phyloP scores from a whole-genome alignment of 2,329 filamentous ascomycete species.

The Aureobasidium sp. region DNA sequence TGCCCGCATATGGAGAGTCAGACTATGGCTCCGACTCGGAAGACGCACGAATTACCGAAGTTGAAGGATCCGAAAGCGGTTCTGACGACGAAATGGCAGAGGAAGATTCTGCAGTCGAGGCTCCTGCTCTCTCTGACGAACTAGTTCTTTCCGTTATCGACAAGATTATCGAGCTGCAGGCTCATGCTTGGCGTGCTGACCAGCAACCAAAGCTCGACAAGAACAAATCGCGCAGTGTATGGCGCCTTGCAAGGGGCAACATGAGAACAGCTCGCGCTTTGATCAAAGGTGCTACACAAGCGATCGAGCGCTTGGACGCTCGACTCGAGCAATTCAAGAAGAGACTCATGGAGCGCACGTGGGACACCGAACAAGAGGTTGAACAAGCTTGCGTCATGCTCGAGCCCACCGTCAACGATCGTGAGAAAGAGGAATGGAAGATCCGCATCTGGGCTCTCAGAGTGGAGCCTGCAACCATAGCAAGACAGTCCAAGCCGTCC shows the following conservation, averaged over 20 bases:
- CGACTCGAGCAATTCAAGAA: conserved; percentile 49
- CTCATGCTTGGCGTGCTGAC: conserved; percentile 46
- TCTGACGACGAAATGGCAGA: conserved; percentile 32
- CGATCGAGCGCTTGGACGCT: conserved; percentile 35
- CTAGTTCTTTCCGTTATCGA: conserved; percentile 37
- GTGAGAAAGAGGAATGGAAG: conserved; percentile 43
- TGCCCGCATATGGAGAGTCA: conserved; percentile 45
- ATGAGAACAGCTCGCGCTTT: conserved; percentile 30
- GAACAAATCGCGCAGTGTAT: conserved; percentile 52
- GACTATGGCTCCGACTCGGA: conserved; percentile 15
- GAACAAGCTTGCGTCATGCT: conserved; percentile 48
- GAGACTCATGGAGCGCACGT: conserved; percentile 45
- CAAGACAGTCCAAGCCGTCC: not conserved
- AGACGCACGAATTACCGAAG: not conserved
- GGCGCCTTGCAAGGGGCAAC: conserved; percentile 46
- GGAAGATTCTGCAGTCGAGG: not conserved
- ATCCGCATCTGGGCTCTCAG: conserved; percentile 29
- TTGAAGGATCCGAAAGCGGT: conserved; percentile 21
- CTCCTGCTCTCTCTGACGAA: not conserved
- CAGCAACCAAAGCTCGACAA: conserved; percentile 47
- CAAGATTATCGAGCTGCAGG: conserved; percentile 43
- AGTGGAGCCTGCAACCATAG: conserved; percentile 18
- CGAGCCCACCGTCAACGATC: conserved; percentile 56
- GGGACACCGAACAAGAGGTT: conserved; percentile 46
- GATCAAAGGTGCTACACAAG: conserved; percentile 36